Conservation (phyloP, 495 filamentous ascomycete species). For the Hypoxylon trugodes region DNA sequence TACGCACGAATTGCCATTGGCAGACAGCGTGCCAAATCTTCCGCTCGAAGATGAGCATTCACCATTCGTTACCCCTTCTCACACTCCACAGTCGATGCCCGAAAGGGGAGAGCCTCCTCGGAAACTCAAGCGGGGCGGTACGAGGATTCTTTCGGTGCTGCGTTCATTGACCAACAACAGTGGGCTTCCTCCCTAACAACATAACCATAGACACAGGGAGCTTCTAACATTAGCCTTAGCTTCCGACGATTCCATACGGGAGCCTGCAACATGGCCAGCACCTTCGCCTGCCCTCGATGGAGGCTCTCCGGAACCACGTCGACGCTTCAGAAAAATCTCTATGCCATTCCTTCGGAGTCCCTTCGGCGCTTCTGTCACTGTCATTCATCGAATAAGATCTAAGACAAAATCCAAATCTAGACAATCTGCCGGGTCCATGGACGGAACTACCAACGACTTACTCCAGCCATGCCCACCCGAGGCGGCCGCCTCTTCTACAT, state of each 20-base stretch:
- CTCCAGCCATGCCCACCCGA: conserved; percentile 38
- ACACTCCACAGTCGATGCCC: conserved; percentile 36
- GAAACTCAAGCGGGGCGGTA: conserved; percentile 52
- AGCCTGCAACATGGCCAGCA: conserved; percentile 42
- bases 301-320: conserved; percentile 30
- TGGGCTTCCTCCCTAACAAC: conserved; percentile 30
- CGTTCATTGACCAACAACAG: conserved; percentile 57
- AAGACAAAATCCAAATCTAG: conserved; percentile 50
- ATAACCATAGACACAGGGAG: background rate
- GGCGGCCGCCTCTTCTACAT: conserved; percentile 14
- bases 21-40: conserved; percentile 27
- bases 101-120: conserved; percentile 43
- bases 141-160: conserved; percentile 53
- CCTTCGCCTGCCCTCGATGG: conserved; percentile 35
- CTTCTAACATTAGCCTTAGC: conserved; percentile 24
- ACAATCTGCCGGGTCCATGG: conserved; percentile 40
- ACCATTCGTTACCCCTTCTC: conserved; percentile 35
- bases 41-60: conserved; percentile 31
- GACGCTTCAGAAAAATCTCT: conserved; percentile 52
- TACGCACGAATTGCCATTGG: conserved; percentile 19
- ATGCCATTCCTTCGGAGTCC: conserved; percentile 51
- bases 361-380: conserved; percentile 52
- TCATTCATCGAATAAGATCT: conserved; percentile 53
- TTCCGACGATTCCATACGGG: conserved; percentile 26
- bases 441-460: conserved; percentile 24